These are phyloP conservation scores for Rhytidiadelphus loreus DNA, from an alignment of 225 moss, liverwort and hornwort genomes.

Conservation along the genomic window DNA sequence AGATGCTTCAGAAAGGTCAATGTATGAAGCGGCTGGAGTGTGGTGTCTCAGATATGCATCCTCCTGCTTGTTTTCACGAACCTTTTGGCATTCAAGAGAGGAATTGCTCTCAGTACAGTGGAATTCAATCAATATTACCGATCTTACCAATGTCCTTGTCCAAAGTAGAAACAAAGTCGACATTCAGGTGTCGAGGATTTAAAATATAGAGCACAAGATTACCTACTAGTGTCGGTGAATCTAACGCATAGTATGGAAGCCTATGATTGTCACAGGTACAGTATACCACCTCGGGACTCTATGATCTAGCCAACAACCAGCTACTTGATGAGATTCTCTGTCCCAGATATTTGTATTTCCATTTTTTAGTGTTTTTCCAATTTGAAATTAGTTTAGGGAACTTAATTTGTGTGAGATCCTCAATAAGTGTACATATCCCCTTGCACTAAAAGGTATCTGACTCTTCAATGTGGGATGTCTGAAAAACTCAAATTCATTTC, in stretches of 20 bases:
- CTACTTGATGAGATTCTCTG: not conserved
- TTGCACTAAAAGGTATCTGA: not conserved
- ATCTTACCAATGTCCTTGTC: not conserved
- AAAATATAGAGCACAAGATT: not conserved
- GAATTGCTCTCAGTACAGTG: not conserved
- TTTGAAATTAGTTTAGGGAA: not conserved
- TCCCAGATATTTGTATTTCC: not conserved
- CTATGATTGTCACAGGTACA: not conserved
- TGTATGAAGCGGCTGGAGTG: not conserved
- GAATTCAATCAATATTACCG: not conserved
- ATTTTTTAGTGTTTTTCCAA: not conserved
- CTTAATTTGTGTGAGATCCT: not conserved
- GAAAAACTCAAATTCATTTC: not conserved
- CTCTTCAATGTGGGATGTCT: not conserved
- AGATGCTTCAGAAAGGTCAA: not conserved
- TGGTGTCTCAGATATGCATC: not conserved
- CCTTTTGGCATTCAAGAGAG: constrained; percentile 16
- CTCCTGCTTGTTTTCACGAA: not conserved
- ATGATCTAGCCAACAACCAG: not conserved
- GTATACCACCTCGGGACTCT: not conserved
- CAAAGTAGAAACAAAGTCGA: not conserved
- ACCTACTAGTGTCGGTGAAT: not conserved
- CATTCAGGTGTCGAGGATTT: not conserved
- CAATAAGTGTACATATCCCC: not conserved
- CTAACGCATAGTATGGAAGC: not conserved